Base-by-base conservation (phyloP, 2,329 filamentous ascomycete genomes). In the Epichloe bromicola region DNA sequence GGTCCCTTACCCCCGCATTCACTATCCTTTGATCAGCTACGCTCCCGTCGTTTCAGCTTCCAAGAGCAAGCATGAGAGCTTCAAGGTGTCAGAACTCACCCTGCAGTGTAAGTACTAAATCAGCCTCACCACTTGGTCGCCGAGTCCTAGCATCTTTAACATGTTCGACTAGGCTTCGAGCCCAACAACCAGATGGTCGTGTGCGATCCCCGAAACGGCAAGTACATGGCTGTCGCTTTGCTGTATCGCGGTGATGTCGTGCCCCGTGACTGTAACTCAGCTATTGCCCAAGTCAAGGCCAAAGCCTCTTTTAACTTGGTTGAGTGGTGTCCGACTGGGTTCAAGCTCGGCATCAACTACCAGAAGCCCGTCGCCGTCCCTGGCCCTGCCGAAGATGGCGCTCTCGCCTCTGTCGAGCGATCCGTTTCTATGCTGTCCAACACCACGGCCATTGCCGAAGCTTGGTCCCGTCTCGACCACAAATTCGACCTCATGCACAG, bases 41-140 rank as follows among this genome's bases (percentile, higher is more conserved):
- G 81, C 83, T 11, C 82, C 82, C 34, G 82, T 86, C 59, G 75
- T 86, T 57, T 85, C 82, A 20, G 80, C 81, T 53, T 75, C 78
- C 73, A 87, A 86, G 78, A 88, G 85, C 68, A 79, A 82, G 46
- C 87, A 93, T 65, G 87, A 93, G 74, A 88, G 85, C 74, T 90
- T 90, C 80, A 88, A 88, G 75, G 83, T 89, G 51, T 78, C 81
- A 55, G 88, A 93, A 58, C 70, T 86, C 56, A 86, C 82, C 63
- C 81, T 85, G 71, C 82, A 85, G 67, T 85, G 82, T 85, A 74
- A 64, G 78, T 72, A 41, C 14, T 12, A 46, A 19, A 34, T 8
- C 33, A 42, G 4, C 7, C 6, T 4, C 15, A 49, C 23, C 34
- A 26, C 11, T 30, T 14, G 5, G 19, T 15, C 3, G 8, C 5